These are phyloP conservation scores for Petunia hybrid DNA, from an alignment of 305 asterid genomes.

Conservation along the genomic window DNA sequence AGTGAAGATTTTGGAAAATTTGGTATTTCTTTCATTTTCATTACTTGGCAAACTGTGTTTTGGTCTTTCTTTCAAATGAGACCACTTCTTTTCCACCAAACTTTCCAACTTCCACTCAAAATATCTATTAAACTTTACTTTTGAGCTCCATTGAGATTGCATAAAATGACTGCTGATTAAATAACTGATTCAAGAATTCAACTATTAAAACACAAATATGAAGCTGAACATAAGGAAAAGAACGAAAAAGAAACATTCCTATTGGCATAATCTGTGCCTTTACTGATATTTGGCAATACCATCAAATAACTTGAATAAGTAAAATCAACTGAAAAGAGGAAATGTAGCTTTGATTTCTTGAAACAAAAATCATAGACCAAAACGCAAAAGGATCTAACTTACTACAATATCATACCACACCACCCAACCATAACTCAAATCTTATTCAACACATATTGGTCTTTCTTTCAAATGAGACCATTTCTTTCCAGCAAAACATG, in stretches of 20 bases:
- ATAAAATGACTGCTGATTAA: background rate
- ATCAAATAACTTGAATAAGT: background rate
- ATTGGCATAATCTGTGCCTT: too few relatives aligned
- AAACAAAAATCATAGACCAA: background rate
- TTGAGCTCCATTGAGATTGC: background rate
- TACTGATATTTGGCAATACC: background rate
- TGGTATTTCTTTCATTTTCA: background rate
- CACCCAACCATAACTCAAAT: slow-evolving; percentile 11
- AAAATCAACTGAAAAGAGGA: background rate
- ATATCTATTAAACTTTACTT: background rate
- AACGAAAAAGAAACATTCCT: too few relatives aligned
- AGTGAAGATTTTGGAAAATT: background rate
- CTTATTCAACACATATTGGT: slow-evolving; percentile 29
- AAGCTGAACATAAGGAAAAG: too few relatives aligned
- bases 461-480: slow-evolving; percentile 29
- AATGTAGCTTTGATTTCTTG: background rate
- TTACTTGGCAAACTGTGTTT: background rate
- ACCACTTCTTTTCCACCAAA: background rate
- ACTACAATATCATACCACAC: background rate
- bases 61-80: background rate
- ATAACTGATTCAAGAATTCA: too few relatives aligned
- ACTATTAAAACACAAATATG: too few relatives aligned
- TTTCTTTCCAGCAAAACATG: background rate
- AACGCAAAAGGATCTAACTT: background rate
- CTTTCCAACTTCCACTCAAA: background rate